phyloP scores from a whole-genome alignment of 177 flowering plant species.

The Vitis hybrid region DNA sequence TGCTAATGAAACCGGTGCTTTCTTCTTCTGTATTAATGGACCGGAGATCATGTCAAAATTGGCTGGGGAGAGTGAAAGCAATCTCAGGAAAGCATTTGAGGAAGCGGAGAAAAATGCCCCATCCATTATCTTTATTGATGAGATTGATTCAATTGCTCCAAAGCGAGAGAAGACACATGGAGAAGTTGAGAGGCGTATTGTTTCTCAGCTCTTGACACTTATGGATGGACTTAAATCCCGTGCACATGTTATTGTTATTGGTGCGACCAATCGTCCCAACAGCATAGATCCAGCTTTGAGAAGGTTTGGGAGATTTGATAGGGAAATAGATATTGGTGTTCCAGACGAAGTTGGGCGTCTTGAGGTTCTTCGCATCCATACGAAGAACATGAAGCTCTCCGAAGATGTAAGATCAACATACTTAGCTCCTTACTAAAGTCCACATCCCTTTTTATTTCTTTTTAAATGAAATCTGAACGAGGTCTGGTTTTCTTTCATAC shows the following conservation, averaged over 20 bases:
- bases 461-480: not conserved
- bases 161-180: constrained; percentile 78
- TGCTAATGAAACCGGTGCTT: constrained; percentile 83
- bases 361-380: constrained; percentile 88
- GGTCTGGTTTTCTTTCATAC: constrained; percentile 8
- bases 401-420: constrained; percentile 52
- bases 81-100: constrained; percentile 75
- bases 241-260: constrained; percentile 74
- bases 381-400: constrained; percentile 89
- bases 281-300: constrained; percentile 90
- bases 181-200: constrained; percentile 77
- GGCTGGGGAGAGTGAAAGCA: constrained; percentile 86
- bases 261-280: constrained; percentile 84
- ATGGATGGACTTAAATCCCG: constrained; percentile 79
- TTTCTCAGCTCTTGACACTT: constrained; percentile 71
- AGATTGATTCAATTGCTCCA: constrained; percentile 76
- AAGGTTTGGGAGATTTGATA: constrained; percentile 87
- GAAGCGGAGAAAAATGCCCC: constrained; percentile 85
- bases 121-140: constrained; percentile 74
- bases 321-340: constrained; percentile 90
- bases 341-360: constrained; percentile 93
- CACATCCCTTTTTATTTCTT: not conserved
- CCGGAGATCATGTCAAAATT: constrained; percentile 81
- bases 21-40: constrained; percentile 76
- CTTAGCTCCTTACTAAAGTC: not conserved